Percentiles rank a stretch among this genome's conserved stretches.
Conservation (phyloP, 2,329 filamentous ascomycete species). For the Monosporascus cannonballus region DNA sequence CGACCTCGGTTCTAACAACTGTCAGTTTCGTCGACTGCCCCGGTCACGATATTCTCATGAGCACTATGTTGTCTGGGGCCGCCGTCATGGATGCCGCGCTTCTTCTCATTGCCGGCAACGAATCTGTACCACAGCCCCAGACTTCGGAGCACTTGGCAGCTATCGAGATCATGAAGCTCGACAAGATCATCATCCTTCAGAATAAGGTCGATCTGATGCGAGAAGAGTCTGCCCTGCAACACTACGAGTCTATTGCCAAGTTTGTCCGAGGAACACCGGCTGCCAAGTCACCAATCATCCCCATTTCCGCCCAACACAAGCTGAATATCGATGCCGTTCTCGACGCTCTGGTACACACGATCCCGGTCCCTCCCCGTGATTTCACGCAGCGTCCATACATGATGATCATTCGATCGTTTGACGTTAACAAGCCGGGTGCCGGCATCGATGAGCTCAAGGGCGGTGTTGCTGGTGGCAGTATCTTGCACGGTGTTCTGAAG, state of each 20-base stretch:
- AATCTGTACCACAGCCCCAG: constrained; percentile 96
- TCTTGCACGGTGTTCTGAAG: constrained; percentile 94
- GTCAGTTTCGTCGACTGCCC: constrained; percentile 93
- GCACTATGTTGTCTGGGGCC: constrained; percentile 98
- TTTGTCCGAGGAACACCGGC: constrained; percentile 98
- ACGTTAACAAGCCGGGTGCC: constrained; percentile 99
- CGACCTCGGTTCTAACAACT: constrained; percentile 2
- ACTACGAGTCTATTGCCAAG: constrained; percentile 96
- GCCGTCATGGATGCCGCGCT: constrained; percentile 99
- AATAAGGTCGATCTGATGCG: constrained; percentile 99
- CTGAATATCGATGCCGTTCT: constrained; percentile 99
- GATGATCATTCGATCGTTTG: constrained; percentile 98
- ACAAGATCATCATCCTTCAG: constrained; percentile 98
- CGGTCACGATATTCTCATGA: constrained; percentile 99
- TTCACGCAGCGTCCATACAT: constrained; percentile 92
- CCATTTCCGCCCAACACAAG: constrained; percentile 95
- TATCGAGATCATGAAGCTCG: constrained; percentile 99
- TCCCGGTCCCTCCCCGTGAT: constrained; percentile 85
- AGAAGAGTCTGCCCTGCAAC: constrained; percentile 86
- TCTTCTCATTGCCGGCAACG: constrained; percentile 94
- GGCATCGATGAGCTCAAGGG: constrained; percentile 98
- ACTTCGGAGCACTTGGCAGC: constrained; percentile 98
- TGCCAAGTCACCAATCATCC: constrained; percentile 90
- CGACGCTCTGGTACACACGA: constrained; percentile 91
- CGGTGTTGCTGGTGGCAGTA: constrained; percentile 95